These are phyloP conservation scores for Phylloporus arenicola DNA, from an alignment of 768 basidiomycete species.

Conservation along the genomic window DNA sequence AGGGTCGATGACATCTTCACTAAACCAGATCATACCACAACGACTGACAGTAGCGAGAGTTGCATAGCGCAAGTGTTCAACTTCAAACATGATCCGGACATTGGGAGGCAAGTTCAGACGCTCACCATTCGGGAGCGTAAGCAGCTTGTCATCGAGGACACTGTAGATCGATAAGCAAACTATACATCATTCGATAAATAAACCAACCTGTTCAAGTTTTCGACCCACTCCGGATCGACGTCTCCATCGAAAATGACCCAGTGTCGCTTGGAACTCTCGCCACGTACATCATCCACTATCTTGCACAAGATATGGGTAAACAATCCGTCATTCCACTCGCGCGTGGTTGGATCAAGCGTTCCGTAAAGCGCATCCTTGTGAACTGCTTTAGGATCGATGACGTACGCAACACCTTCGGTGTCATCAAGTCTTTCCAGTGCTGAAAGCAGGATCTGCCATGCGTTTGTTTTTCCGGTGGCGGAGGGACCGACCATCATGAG, in stretches of 20 bases:
- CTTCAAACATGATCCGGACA: conserved; percentile 99
- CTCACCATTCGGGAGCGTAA: conserved; percentile 97
- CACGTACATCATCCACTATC: conserved; percentile 97
- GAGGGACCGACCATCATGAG: conserved; percentile 99
- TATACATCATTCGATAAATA: not conserved
- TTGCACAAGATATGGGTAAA: conserved; percentile 97
- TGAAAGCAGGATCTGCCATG: conserved; percentile 90
- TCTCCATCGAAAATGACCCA: conserved; percentile 99
- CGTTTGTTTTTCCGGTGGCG: conserved; percentile 93
- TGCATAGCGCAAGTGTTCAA: conserved; percentile 94
- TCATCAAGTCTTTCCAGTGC: conserved; percentile 91
- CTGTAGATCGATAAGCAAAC: conserved; percentile 38
- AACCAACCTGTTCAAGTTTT: conserved; percentile 93
- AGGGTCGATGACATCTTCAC: conserved; percentile 89
- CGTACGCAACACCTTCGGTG: conserved; percentile 87
- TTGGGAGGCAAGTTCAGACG: conserved; percentile 95
- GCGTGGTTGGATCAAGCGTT: conserved; percentile 91
- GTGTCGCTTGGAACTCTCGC: conserved; percentile 92
- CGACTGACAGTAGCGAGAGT: conserved; percentile 98
- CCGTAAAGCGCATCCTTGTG: conserved; percentile 98
- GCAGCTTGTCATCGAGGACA: conserved; percentile 94
- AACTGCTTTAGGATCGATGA: conserved; percentile 99
- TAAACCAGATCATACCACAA: conserved; percentile 99
- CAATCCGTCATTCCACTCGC: conserved; percentile 98
- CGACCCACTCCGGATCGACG: conserved; percentile 99